Evolutionary conservation across 345 rosid species (phyloP).

Genomic region (Pseudoturritis turrita): DNA sequence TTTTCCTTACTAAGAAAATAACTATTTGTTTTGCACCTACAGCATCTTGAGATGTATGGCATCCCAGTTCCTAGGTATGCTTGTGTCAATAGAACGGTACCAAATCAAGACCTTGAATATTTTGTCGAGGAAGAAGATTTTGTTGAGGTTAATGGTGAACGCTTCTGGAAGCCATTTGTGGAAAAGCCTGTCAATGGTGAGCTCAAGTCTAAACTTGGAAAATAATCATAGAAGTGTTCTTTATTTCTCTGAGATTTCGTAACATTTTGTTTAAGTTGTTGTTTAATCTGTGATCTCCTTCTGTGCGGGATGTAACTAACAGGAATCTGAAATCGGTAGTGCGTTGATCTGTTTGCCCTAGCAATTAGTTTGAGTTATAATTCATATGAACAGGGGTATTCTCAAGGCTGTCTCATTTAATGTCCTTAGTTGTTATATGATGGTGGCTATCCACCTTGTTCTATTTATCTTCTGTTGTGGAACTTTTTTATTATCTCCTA

Average conservation of each 20-base stretch:
- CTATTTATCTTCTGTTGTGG: background rate
- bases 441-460: background rate
- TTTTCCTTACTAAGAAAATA: background rate
- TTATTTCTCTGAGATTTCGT: background rate
- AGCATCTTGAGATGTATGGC: slow-evolving; percentile 88
- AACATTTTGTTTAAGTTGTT: background rate
- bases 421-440: background rate
- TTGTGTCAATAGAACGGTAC: slow-evolving; percentile 78
- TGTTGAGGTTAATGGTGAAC: slow-evolving; percentile 91
- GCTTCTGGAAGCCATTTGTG: slow-evolving; percentile 99
- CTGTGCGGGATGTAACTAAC: background rate
- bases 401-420: background rate
- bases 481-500: background rate
- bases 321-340: background rate
- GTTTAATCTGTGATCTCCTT: background rate
- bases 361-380: background rate
- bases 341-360: background rate
- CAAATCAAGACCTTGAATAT: slow-evolving; percentile 81
- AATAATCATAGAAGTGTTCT: background rate
- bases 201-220: slow-evolving; percentile 5
- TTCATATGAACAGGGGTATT: background rate
- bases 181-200: slow-evolving; percentile 97
- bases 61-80: slow-evolving; percentile 98
- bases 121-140: slow-evolving; percentile 95
- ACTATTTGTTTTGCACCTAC: slow-evolving; percentile 31